Base-by-base conservation (phyloP, 352 stramenopile species). In the Phytophthora aleatoria region DNA sequence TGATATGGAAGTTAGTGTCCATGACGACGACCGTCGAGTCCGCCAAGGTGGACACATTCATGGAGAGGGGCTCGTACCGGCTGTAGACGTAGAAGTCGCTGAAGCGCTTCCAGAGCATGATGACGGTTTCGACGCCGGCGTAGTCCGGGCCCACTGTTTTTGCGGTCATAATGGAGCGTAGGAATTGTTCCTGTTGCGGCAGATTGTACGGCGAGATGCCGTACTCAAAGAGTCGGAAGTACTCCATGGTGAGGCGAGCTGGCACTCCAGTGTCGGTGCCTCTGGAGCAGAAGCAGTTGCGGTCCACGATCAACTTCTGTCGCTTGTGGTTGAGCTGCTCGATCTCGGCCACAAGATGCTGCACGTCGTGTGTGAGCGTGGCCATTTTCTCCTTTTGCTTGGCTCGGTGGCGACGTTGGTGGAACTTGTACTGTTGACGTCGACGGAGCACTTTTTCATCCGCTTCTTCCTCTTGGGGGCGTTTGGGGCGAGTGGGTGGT, bases 381-480 rank as follows among this genome's bases (percentile, higher is more conserved):
- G 76, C 31, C 36, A 67, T 60, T 60, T 80, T 81, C 49, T 75
- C 58, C 47, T 90, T 89, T 52, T 89, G 77, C 69, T 88, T 85
- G 45, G 80, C 81, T 20, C 81, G 78, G 55, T 91, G 84, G 55
- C 71, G 80, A 2, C 76, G 80, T 58, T 92, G 81, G 57, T 90
- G 81, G 56, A 85, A 76, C 35, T 87, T 88, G 68, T 89, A 89
- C 60, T 90, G 83, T 43, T 80, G 66, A 6, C 81, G 73, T 27
- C 74, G 57, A 3, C 75, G 71, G 20, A 76, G 57, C 27, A 82
- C 63, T 50, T 84, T 86, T 27, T 91, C 74, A 42, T 79, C 65
- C n/a, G 33, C 42, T 50, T 69, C 5, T 1, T 48, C 28, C 5
- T 57, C 57, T 28, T 54, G 30, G 20, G 50, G 6, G 35, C 33